Conservation (phyloP, 495 filamentous ascomycete species). For the Geopyxis carbonaria region DNA sequence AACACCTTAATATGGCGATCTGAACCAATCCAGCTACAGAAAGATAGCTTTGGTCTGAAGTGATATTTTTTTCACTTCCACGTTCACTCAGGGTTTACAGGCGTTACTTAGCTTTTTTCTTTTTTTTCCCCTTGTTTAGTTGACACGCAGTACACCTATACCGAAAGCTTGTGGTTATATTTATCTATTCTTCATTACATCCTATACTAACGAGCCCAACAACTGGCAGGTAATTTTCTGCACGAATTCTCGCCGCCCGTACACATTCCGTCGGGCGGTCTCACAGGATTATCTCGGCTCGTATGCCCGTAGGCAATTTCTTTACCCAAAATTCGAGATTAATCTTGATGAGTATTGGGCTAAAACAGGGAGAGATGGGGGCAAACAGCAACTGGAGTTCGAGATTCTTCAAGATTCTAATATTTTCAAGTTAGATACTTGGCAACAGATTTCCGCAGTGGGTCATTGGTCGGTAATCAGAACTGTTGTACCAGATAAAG, state of each 20-base stretch:
- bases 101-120: no score
- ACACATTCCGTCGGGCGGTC: slow-evolving; percentile 52
- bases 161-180: background rate
- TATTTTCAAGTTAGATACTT: slow-evolving; percentile 44
- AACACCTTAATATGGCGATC: no score
- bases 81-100: no score
- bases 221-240: slow-evolving; percentile 44
- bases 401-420: slow-evolving; percentile 38
- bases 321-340: slow-evolving; percentile 61
- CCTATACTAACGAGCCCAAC: no score
- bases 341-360: slow-evolving; percentile 32
- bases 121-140: no score
- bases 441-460: slow-evolving; percentile 55
- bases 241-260: slow-evolving; percentile 32
- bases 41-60: no score
- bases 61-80: no score
- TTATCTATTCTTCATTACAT: no score
- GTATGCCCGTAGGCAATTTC: slow-evolving; percentile 44
- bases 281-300: slow-evolving; percentile 55
- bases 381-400: slow-evolving; percentile 15
- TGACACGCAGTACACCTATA: no score
- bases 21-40: no score
- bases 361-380: slow-evolving; percentile 25
- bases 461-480: slow-evolving; percentile 89
- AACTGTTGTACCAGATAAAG: slow-evolving; percentile 51